Base-by-base conservation (phyloP, 1,139 yeast genomes). In the Candida freyschussii region DNA sequence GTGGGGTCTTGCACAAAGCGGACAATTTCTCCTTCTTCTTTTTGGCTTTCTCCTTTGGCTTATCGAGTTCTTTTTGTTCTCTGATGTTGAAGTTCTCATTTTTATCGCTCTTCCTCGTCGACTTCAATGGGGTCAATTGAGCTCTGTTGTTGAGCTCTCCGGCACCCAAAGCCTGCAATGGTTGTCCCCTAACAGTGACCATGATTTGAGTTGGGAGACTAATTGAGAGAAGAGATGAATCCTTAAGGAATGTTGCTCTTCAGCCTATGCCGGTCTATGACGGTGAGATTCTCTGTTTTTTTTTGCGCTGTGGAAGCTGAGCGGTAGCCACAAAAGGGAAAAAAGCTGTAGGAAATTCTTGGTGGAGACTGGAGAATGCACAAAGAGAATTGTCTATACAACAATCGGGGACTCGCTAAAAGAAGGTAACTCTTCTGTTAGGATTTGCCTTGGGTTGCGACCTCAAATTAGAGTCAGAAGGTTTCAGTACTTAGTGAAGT, bases 1-100 rank as follows among this genome's bases (percentile, higher is more conserved):
- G 96, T 4, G 97, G 96, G 5, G 96, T 89, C 59, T 86, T 86
- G 59, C 97, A 89, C 34, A 89, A 67, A 2, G 95, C 75, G 2
- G 95, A 82, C 30, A 85, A 66, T 56, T 87, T 87, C 57, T 85
- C 95, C 62, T 82, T 85, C 67, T 80, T 82, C 69, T 83, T 85
- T 56, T 68, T 71, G 26, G 41, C 40, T 22, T 48, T 52, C 20
- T 48, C 51, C 21, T 39, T 41, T 7, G 38, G 44, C 13, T 30
- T 41, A 7, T 31, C 36, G 10, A 33, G 26, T 6, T 36, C 39
- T 17, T 40, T 35, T 13, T 36, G 43, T n/a, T 35, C 42, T 35
- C 30, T 37, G 21, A 36, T 36, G 9, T 36, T 47, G 18, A 27
- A 16, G 28, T 33, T 30, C 28, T 28, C 38, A 10, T 29, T 44